Base-by-base conservation (phyloP, 331 rosid species). In the Erythrophleum ivorense region DNA sequence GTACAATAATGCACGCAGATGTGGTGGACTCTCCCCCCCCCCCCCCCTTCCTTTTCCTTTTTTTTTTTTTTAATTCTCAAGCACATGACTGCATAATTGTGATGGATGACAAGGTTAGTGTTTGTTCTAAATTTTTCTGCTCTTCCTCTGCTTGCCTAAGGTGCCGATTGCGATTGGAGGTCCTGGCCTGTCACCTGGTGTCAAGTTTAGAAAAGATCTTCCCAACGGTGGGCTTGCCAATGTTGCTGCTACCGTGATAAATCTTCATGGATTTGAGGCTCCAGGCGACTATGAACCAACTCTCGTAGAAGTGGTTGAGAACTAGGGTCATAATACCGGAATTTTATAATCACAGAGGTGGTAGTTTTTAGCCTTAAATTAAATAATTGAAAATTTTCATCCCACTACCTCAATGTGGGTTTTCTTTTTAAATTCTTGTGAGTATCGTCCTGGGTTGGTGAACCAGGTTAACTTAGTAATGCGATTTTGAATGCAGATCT, bases 91-190 rank as follows among this genome's bases (percentile, higher is more conserved):
- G 34, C 45, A 49, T 41, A 59, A n/a, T 41, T 38, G 14, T 68
- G 11, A 63, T 59, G 31, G 58, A 50, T 49, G 76, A 50, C 69
- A 63, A 62, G 18, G 70, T 10, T 12, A 34, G 16, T 4, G 67
- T 60, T 76, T 66, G 81, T 75, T 77, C 54, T 76, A 70, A 90
- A 33, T 10, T 24, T 66, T 11, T 57, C 0, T 40, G 18, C 15
- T 29, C 64, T 50, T 58, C 41, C 6, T 48, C 12, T 82, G 46
- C 15, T 84, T 78, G 34, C 80, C 81, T 66, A 31, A 96, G 99
- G 99, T 96, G 67, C 98, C 98, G 14, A 57, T 96, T 86, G 99
- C 99, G 9, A 96, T 96, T 48, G 99, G 98, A 82, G 99, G 99
- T 6, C 97, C 99, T 11, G 99, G 99, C 64, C 90, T 96, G 62